Base-by-base conservation (phyloP, 371 early-diverging fungal genomes). In the Apophysomyces variabilis region DNA sequence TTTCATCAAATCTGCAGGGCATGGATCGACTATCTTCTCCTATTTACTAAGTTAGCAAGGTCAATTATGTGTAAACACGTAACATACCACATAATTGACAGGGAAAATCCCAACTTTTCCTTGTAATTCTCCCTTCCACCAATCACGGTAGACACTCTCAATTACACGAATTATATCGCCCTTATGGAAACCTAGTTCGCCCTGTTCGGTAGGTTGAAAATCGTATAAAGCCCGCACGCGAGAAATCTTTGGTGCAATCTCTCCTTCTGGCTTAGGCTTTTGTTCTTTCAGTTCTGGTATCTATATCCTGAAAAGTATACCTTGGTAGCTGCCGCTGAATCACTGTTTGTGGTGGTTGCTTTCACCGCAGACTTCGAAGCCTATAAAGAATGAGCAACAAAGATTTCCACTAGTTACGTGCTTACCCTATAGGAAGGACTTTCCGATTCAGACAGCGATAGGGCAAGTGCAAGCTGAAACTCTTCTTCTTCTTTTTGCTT, bases 121-220 rank as follows among this genome's bases (percentile, higher is more conserved):
- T 44, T 82, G 76, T 35, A 88, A 68, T 66, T 90, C 90, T 9
- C 95, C 96, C 72, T 92, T 92, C 95, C 95, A 96, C 96, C 96
- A 96, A 66, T 95, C 95, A 64, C 90, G 85, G 69, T 92, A 95
- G 0, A 93, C 91, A 50, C 89, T 91, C 41, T 95, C 95, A 66
- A 91, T 71, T 3, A 96, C 95, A 36, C 86, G 84, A 47, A 94
- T 86, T 57, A 95, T 84, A 65, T 95, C 94, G 26, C 91, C 93
- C 58, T 88, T 85, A 41, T 83, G 80, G 64, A 96, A 89, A 12
- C 89, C 89, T 50, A 96, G 85, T 65, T 96, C 96, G 12, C 94
- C 94, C 64, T 86, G 85, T 58, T 94, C 94, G 11, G 90, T 84
- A 3, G 93, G 93, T 41, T 85, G 81, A 64, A 95, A 96, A 64